These are phyloP conservation scores for Cytospora paraplurivora DNA, from an alignment of 2,329 filamentous ascomycete species.

Conservation along the genomic window DNA sequence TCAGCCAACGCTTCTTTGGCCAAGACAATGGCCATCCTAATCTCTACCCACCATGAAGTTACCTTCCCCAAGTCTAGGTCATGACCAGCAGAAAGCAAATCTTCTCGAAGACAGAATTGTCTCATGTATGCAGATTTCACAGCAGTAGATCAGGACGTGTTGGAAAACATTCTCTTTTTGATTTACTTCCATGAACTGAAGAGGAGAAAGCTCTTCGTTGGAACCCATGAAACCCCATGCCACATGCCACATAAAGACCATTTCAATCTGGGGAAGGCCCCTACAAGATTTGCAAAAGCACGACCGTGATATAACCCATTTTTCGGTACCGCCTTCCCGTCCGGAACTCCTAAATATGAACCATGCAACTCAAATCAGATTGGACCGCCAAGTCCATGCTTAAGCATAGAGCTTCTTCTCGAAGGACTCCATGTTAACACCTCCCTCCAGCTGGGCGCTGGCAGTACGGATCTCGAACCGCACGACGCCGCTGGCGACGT, in stretches of 20 bases:
- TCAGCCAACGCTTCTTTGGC: too few relatives aligned
- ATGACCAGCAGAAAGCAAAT: too few relatives aligned
- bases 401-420: constrained; percentile 99
- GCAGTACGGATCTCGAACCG: constrained; percentile 94
- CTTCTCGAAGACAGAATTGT: not conserved
- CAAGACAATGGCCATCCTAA: too few relatives aligned
- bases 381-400: constrained; percentile 11
- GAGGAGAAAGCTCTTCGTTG: not conserved
- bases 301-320: constrained; percentile 20
- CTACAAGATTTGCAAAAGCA: constrained; percentile 11
- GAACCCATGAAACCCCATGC: not conserved
- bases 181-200: constrained; percentile 7
- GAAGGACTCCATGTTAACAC: constrained; percentile 97
- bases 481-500: constrained; percentile 72
- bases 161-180: not conserved
- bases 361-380: constrained; percentile 16
- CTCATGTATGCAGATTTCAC: not conserved
- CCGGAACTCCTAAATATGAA: constrained; percentile 24
- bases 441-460: constrained; percentile 93
- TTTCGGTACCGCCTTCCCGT: constrained; percentile 20
- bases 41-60: too few relatives aligned
- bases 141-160: not conserved
- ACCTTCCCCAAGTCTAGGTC: too few relatives aligned
- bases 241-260: constrained; percentile 17
- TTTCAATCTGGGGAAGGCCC: constrained; percentile 3